Evolutionary conservation across 495 filamentous ascomycete genomes (phyloP).

Genomic region (Friedmanniomyces simplex): DNA sequence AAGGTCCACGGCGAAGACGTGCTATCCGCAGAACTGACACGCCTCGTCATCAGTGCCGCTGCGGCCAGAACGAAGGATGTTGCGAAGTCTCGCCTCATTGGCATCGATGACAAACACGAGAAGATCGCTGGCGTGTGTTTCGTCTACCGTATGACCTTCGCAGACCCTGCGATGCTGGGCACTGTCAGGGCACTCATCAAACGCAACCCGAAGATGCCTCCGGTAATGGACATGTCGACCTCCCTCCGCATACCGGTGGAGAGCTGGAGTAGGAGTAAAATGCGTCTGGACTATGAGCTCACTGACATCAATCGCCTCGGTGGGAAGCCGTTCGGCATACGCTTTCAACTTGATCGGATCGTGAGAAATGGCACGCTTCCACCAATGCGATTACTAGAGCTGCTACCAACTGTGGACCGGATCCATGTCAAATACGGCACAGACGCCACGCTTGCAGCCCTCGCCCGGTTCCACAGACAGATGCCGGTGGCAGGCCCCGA

Average conservation of each 20-base stretch:
- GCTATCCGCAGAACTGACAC: not conserved
- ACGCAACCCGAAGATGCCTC: constrained; percentile 20
- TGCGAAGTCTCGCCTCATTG: constrained; percentile 14
- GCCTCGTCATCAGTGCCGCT: not conserved
- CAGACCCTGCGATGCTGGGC: not conserved
- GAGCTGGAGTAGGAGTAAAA: constrained; percentile 14
- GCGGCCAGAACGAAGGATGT: not conserved
- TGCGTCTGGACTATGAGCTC: constrained; percentile 22
- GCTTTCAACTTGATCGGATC: constrained; percentile 44
- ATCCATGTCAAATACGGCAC: constrained; percentile 15
- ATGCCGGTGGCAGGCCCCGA: constrained; percentile 42
- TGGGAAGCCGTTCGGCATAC: constrained; percentile 30
- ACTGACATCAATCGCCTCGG: constrained; percentile 5
- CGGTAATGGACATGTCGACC: constrained; percentile 19
- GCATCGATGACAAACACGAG: constrained; percentile 18
- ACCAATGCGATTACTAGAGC: constrained; percentile 32
- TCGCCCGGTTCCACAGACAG: constrained; percentile 35
- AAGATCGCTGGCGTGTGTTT: constrained; percentile 21
- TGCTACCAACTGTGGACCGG: constrained; percentile 30
- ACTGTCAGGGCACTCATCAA: constrained; percentile 6
- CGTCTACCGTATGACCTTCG: constrained; percentile 24
- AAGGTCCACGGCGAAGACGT: constrained; percentile 2
- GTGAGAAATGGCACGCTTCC: constrained; percentile 43
- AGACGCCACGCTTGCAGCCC: constrained; percentile 20
- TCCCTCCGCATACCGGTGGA: not conserved